Base-by-base conservation (phyloP, 2,329 filamentous ascomycete genomes). In the Xylariales sp. region DNA sequence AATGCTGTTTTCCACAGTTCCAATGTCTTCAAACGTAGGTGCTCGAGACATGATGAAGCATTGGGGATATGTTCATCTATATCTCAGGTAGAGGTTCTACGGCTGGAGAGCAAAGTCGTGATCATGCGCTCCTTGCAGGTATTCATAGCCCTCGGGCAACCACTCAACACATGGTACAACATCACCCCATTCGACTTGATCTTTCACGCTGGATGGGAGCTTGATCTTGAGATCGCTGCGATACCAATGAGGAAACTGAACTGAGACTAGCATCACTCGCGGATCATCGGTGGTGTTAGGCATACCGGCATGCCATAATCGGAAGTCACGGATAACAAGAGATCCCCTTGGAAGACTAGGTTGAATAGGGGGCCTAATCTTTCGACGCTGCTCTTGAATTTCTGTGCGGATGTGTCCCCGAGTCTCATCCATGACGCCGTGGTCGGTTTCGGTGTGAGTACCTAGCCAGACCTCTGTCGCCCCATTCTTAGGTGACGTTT, bases 381-480 rank as follows among this genome's bases (percentile, higher is more conserved):
- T 52, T 5, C 60, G 53, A 7, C 64, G 52, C 20, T 50, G 43
- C 29, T 62, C 57, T 14, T 63, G 44, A 5, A 62, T 46, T 2
- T 60, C 55, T 5, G 54, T 43, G 19, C 56, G 58, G 40, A 68
- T 63, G 40, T 53, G 36, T 33, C 43, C 31, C 8, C 45, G 21
- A 3, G 21, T 24, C 25, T 42, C 32, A 36, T 52, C 49, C 42
- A 60, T 57, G 31, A 57, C 51, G 19, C 53, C 43, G 25, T 54
- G 45, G 44, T 59, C 49, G 41, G 62, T 64, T 15, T 63, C 63
- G n/a, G 53, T 45, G 47, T 75, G 72, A 1, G 64, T 69, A 2
- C 71, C 71, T 0, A 68, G 60, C 71, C 72, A 76, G 12, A 75
- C 53, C 51, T 75, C 71, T 0, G 71, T 76, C 1, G 63, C 61